phyloP scores from a whole-genome alignment of 2,329 filamentous ascomycete genomes.

The Neopestalotiopsis sp. region DNA sequence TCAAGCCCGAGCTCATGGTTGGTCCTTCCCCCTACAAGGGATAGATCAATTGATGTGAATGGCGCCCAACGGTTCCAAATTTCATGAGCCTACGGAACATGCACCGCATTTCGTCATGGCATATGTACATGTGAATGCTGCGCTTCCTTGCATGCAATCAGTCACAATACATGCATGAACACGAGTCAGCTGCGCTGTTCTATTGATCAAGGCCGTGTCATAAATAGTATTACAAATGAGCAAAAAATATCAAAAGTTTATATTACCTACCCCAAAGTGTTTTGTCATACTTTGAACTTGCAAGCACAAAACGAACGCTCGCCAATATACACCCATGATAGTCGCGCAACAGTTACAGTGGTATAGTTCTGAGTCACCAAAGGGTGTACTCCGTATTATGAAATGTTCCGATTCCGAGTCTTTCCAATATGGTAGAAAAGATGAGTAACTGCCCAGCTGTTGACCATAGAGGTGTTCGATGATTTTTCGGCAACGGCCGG shows the following conservation, averaged over 20 bases:
- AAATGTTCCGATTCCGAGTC: neutral
- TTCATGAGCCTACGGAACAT: neutral
- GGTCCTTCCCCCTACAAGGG: conserved; percentile 72
- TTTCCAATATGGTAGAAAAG: neutral
- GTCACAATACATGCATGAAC: no score
- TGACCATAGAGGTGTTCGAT: neutral
- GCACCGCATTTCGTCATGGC: neutral
- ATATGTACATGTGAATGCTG: neutral
- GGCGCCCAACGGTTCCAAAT: neutral
- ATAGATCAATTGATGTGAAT: conserved; percentile 31
- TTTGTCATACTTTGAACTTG: neutral
- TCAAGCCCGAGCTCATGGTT: conserved; percentile 95
- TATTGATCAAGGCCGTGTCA: no score
- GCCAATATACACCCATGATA: no score
- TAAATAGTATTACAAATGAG: conserved; percentile 14
- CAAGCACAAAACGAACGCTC: no score
- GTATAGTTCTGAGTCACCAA: neutral
- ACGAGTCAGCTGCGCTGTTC: no score
- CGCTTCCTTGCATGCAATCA: neutral
- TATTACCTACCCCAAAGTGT: neutral
- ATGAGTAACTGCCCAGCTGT: neutral
- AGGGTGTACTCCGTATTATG: neutral
- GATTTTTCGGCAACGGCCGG: conserved; percentile 14
- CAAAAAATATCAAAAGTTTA: conserved; percentile 25
- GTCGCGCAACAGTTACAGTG: no score